Percentiles rank a stretch among this genome's conserved stretches.
Conservation (phyloP, 1,139 yeast species). For the Torulaspora globosa region DNA sequence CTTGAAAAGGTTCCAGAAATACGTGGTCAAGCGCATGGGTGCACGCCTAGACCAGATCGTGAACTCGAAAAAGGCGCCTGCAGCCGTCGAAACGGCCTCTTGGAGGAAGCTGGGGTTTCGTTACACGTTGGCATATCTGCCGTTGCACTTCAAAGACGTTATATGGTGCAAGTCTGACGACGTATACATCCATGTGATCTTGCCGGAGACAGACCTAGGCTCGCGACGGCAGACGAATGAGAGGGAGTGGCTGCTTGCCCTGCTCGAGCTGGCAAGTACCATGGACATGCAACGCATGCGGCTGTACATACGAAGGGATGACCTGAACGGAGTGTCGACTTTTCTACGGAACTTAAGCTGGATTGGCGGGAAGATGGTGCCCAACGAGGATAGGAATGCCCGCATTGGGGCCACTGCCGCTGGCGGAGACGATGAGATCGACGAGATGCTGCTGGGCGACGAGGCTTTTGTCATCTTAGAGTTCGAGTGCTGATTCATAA, state of each 20-base stretch:
- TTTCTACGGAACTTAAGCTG: constrained; percentile 32
- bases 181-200: constrained; percentile 22
- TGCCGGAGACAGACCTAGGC: constrained; percentile 16
- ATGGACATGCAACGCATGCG: constrained; percentile 21
- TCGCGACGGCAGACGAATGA: constrained; percentile 14
- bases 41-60: constrained; percentile 10
- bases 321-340: constrained; percentile 20
- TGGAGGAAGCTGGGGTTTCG: constrained; percentile 29
- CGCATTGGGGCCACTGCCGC: constrained; percentile 3
- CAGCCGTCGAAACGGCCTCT: constrained; percentile 1
- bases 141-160: constrained; percentile 23
- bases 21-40: constrained; percentile 22
- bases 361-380: constrained; percentile 33
- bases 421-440: constrained; percentile 10
- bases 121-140: constrained; percentile 27
- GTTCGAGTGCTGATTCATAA: constrained; percentile 27
- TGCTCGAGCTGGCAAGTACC: constrained; percentile 27
- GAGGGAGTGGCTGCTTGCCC: constrained; percentile 28
- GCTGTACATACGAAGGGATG: constrained; percentile 28
- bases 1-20: constrained; percentile 21
- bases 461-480: constrained; percentile 32
- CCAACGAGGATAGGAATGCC: constrained; percentile 27
- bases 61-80: constrained; percentile 1
- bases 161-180: constrained; percentile 27
- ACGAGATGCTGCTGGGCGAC: constrained; percentile 26